phyloP scores from a whole-genome alignment of 805 yeast genomes.

The Blastobotrys parvus region DNA sequence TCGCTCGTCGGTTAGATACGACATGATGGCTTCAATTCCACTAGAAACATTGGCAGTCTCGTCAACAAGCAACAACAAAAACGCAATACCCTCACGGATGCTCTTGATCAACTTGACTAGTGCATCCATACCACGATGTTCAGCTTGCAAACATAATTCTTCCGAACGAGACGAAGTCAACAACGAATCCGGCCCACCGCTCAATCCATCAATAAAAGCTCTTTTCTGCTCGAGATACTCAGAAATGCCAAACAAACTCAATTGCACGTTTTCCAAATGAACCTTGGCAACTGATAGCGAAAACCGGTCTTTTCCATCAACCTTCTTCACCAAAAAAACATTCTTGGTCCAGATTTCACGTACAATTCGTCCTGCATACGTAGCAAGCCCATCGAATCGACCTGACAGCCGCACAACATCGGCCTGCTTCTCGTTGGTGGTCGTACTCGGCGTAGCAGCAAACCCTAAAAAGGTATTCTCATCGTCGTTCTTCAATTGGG shows the following conservation, averaged over 20 bases:
- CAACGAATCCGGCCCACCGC: constrained; percentile 22
- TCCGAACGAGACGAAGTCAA: constrained; percentile 21
- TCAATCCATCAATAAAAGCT: constrained; percentile 36
- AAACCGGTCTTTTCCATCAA: constrained; percentile 5
- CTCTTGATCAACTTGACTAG: constrained; percentile 64
- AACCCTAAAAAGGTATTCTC: constrained; percentile 10
- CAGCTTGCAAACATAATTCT: constrained; percentile 54
- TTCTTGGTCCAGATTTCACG: constrained; percentile 71
- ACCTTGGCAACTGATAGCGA: constrained; percentile 14
- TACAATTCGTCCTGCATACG: constrained; percentile 68
- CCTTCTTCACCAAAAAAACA: constrained; percentile 29
- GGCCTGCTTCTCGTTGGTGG: not conserved
- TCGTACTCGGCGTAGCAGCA: not conserved
- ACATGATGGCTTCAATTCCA: constrained; percentile 59
- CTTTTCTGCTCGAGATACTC: constrained; percentile 37
- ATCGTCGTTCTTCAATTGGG: constrained; percentile 25
- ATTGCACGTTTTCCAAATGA: constrained; percentile 24
- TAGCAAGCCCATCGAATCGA: constrained; percentile 79
- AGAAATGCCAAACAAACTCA: constrained; percentile 25
- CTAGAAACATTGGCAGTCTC: constrained; percentile 38
- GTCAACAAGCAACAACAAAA: constrained; percentile 70
- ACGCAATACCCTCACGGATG: constrained; percentile 85
- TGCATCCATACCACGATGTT: constrained; percentile 78
- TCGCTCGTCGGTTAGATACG: constrained; percentile 56
- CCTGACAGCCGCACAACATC: constrained; percentile 72